phyloP scores from a whole-genome alignment of 805 yeast species.

The Candida coquimbonensis region DNA sequence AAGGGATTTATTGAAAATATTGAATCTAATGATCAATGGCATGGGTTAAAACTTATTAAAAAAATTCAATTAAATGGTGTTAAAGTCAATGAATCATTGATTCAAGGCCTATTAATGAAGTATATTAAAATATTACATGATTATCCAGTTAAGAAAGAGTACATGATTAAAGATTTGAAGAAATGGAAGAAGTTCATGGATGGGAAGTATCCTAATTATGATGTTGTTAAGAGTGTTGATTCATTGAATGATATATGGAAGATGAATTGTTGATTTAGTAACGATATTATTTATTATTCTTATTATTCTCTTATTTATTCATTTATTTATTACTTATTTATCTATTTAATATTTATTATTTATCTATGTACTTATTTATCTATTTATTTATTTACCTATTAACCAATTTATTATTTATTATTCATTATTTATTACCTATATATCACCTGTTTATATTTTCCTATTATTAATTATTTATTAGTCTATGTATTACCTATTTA shows the following conservation, averaged over 20 bases:
- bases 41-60: constrained; percentile 15
- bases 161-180: not conserved
- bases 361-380: too few relatives aligned
- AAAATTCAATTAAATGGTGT: constrained; percentile 14
- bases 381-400: too few relatives aligned
- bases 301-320: too few relatives aligned
- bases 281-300: too few relatives aligned
- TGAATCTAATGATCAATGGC: constrained; percentile 16
- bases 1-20: constrained; percentile 14
- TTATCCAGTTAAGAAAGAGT: not conserved
- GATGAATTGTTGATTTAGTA: not conserved
- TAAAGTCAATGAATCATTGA: constrained; percentile 8
- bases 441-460: too few relatives aligned
- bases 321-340: too few relatives aligned
- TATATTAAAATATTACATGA: constrained; percentile 11
- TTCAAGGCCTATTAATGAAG: constrained; percentile 13
- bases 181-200: constrained; percentile 1
- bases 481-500: not conserved
- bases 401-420: too few relatives aligned
- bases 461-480: too few relatives aligned
- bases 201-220: constrained; percentile 3
- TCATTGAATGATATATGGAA: constrained; percentile 8
- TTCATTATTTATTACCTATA: too few relatives aligned
- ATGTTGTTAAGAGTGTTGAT: constrained; percentile 10
- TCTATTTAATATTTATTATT: too few relatives aligned